Conservation (phyloP, 2,329 filamentous ascomycete genomes). For the Thielaviopsis musarum region DNA sequence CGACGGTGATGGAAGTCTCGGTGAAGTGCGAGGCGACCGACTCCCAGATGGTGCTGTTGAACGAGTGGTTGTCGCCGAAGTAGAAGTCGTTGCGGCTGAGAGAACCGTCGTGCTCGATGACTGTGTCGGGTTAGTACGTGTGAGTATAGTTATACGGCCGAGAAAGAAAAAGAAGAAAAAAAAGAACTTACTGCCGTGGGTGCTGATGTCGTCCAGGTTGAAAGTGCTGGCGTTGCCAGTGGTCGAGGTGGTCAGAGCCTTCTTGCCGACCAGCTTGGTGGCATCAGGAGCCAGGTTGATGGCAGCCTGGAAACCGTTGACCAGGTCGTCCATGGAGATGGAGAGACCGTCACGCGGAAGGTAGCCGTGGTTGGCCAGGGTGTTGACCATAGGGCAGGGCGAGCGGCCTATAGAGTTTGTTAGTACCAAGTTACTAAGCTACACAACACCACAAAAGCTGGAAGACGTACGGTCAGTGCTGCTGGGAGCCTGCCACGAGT, state of each 20-base stretch:
- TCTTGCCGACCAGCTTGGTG: conserved; percentile 11
- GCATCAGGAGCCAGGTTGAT: conserved; percentile 13
- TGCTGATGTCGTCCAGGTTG: conserved; percentile 18
- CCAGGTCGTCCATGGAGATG: conserved; percentile 13
- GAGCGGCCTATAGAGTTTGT: conserved; percentile 10
- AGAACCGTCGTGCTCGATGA: conserved; percentile 22
- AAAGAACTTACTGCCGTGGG: conserved; percentile 13
- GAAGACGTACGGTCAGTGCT: conserved; percentile 3
- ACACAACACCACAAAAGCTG: neutral
- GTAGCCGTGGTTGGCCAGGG: conserved; percentile 15
- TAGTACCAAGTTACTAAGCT: neutral
- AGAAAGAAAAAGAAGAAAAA: no score
- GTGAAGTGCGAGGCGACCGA: conserved; percentile 14
- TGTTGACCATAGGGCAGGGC: conserved; percentile 16
- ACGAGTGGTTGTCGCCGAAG: conserved; percentile 19
- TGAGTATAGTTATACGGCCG: no score
- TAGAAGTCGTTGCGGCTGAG: conserved; percentile 18
- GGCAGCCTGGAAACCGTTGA: conserved; percentile 12
- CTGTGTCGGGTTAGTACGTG: conserved; percentile 10
- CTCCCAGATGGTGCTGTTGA: conserved; percentile 17
- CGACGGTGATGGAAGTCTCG: conserved; percentile 16
- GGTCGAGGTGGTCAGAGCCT: conserved; percentile 15
- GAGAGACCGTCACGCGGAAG: conserved; percentile 13
- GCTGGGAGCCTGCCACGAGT: conserved; percentile 11
- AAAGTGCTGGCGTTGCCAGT: conserved; percentile 17